These are phyloP conservation scores for Dryas octopetala DNA, from an alignment of 306 rosid genomes.

Conservation along the genomic window DNA sequence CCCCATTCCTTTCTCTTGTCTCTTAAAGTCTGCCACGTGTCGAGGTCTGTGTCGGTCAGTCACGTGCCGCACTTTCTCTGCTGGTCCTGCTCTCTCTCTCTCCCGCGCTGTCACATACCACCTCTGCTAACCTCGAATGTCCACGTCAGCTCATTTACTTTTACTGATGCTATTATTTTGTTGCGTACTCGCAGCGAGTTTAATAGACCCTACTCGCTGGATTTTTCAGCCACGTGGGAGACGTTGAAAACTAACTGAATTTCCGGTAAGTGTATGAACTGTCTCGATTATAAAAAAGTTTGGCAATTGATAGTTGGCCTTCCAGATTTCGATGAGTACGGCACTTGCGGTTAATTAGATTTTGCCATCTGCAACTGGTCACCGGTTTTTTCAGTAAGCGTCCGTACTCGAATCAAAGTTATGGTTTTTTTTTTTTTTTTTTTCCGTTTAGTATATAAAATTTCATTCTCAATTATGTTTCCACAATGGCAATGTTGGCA, in stretches of 20 bases:
- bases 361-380: conserved; percentile 7
- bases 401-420: conserved; percentile 15
- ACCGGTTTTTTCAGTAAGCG: conserved; percentile 34
- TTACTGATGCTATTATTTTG: rapidly evolving
- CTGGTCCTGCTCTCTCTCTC: conserved; percentile 2
- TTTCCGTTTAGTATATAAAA: not conserved
- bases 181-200: not conserved
- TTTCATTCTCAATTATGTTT: not conserved
- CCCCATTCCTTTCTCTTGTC: not conserved
- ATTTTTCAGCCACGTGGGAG: conserved; percentile 31
- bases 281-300: not conserved
- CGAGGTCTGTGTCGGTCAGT: conserved; percentile 38
- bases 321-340: conserved; percentile 23
- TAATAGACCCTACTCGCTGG: not conserved
- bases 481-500: not conserved
- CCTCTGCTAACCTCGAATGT: not conserved
- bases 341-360: conserved; percentile 12
- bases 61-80: conserved; percentile 41
- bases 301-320: conserved; percentile 42
- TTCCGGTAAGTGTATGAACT: conserved; percentile 25
- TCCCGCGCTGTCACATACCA: not conserved
- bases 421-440: not conserved
- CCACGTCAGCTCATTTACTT: conserved; percentile 22
- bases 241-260: conserved; percentile 20
- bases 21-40: conserved; percentile 36